phyloP scores from a whole-genome alignment of 2,329 filamentous ascomycete species.

The Cyanodermella asteris region DNA sequence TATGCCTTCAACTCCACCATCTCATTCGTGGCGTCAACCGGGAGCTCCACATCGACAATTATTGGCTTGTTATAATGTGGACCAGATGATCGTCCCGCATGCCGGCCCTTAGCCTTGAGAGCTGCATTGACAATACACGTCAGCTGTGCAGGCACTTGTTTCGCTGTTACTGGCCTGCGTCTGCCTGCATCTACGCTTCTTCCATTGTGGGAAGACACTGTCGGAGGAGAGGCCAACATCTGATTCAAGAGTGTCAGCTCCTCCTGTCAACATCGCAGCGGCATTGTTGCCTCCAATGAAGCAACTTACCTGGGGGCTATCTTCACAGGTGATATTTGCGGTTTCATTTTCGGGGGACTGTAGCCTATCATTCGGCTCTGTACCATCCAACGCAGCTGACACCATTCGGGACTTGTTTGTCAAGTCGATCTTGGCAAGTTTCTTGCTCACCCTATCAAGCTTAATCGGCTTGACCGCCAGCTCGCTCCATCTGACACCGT shows the following conservation, averaged over 20 bases:
- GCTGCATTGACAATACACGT: slow-evolving; percentile 67
- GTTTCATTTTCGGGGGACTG: neutral
- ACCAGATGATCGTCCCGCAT: slow-evolving; percentile 28
- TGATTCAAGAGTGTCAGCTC: slow-evolving; percentile 1
- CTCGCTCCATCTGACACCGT: slow-evolving; percentile 13
- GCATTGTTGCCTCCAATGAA: neutral
- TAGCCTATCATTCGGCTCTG: neutral
- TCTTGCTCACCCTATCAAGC: slow-evolving; percentile 27
- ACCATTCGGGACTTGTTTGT: slow-evolving; percentile 22
- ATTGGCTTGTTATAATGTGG: slow-evolving; percentile 57
- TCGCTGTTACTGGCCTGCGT: slow-evolving; percentile 6
- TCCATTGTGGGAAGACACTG: slow-evolving; percentile 6
- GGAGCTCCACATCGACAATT: slow-evolving; percentile 61
- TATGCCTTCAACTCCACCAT: no score
- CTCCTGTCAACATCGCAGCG: neutral
- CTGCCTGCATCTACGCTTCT: slow-evolving; percentile 7
- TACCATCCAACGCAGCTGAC: slow-evolving; percentile 14
- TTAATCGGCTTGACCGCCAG: slow-evolving; percentile 20
- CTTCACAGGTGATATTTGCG: neutral
- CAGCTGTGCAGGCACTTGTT: slow-evolving; percentile 29
- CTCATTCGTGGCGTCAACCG: slow-evolving; percentile 24
- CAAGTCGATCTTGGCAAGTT: slow-evolving; percentile 31
- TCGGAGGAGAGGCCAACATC: slow-evolving; percentile 1
- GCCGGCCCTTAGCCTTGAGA: slow-evolving; percentile 46
- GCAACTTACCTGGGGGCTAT: neutral